These are phyloP conservation scores for Penicillium sumatraense DNA, from an alignment of 2,329 filamentous ascomycete genomes.

Conservation along the genomic window DNA sequence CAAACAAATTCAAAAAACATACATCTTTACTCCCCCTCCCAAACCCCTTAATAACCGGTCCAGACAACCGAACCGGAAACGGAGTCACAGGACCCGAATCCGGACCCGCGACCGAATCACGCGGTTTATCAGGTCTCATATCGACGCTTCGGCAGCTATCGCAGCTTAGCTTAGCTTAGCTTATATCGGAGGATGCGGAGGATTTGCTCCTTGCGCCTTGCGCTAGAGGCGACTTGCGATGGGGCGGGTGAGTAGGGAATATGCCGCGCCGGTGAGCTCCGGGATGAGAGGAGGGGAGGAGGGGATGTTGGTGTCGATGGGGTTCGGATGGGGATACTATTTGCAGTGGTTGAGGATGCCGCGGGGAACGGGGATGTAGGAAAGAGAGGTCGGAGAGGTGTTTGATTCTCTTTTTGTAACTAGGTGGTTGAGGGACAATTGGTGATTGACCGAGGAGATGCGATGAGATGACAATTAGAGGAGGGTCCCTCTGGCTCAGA, in stretches of 20 bases:
- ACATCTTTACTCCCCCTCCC: constrained; percentile 93
- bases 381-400: no score
- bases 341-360: not conserved
- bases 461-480: no score
- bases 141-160: no score
- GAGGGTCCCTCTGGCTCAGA: no score
- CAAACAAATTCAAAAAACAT: constrained; percentile 21
- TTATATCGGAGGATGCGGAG: no score
- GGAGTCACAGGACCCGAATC: constrained; percentile 74
- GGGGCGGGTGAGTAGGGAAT: not conserved
- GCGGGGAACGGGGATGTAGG: no score
- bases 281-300: not conserved
- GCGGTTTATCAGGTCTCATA: constrained; percentile 57
- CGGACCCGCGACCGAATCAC: constrained; percentile 74
- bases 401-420: no score
- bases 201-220: no score
- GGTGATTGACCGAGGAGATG: no score
- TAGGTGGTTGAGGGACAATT: no score
- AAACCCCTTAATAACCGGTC: constrained; percentile 89
- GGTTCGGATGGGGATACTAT: not conserved
- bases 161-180: no score
- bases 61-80: constrained; percentile 82
- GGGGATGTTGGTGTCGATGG: not conserved
- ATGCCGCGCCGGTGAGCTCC: not conserved
- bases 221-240: not conserved